A percentile compares a stretch with the other conserved stretches of the same genome.
Conservation (phyloP, 1,284 basidiomycete genomes). For the Cryptococcus sp. region DNA sequence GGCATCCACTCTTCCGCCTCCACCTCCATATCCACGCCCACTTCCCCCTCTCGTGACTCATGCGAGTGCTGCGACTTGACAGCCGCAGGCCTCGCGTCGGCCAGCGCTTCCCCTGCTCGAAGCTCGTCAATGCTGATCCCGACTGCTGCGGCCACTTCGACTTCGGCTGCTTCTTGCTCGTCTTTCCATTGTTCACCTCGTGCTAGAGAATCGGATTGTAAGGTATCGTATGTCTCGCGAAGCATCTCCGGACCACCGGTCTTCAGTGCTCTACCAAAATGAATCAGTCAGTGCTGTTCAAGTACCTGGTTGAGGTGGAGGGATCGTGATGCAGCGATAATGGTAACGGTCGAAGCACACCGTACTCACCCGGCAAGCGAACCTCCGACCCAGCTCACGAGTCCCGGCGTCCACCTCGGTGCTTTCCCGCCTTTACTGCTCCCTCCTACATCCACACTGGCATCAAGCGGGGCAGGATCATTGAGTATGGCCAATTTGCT, state of each 20-base stretch:
- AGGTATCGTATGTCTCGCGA: conserved; percentile 67
- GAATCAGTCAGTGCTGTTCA: background rate
- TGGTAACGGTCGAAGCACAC: background rate
- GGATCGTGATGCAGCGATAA: conserved; percentile 1
- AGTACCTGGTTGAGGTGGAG: conserved; percentile 1
- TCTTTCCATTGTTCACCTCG: conserved; percentile 39
- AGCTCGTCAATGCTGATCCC: conserved; percentile 51
- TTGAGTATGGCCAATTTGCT: conserved; percentile 78
- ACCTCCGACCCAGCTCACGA: conserved; percentile 88
- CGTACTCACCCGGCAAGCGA: conserved; percentile 77
- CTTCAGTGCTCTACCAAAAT: conserved; percentile 65
- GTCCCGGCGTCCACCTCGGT: conserved; percentile 76
- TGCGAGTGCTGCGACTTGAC: too few species aligned
- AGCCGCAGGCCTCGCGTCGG: background rate
- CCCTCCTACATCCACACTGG: conserved; percentile 26
- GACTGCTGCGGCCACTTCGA: conserved; percentile 29
- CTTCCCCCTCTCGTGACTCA: background rate
- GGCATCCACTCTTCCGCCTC: conserved; percentile 5
- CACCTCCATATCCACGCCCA: background rate
- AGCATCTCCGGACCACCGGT: conserved; percentile 77
- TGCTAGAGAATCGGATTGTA: conserved; percentile 32
- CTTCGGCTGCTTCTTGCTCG: conserved; percentile 54
- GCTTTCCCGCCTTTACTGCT: conserved; percentile 71
- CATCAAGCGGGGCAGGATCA: conserved; percentile 60
- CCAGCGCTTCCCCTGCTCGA: conserved; percentile 40